These are phyloP conservation scores for Tetragonia tetragonoides DNA, from an alignment of 148 eudicot species.

Conservation along the genomic window DNA sequence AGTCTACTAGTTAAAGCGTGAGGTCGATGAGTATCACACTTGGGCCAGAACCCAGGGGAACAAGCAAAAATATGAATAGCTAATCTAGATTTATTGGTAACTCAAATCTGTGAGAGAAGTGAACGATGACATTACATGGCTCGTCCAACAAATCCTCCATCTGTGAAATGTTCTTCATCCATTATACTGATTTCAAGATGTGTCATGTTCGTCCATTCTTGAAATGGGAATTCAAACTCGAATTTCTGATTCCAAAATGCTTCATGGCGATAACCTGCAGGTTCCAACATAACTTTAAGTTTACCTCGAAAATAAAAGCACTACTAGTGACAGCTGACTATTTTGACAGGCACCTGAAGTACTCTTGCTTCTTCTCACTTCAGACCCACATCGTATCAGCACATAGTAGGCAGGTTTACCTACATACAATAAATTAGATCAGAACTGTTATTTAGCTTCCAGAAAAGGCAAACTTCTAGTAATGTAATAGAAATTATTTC, in stretches of 20 bases:
- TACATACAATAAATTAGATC: conserved; percentile 22
- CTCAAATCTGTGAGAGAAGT: background rate
- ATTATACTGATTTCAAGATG: conserved; percentile 59
- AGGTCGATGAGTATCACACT: background rate
- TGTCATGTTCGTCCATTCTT: conserved; percentile 40
- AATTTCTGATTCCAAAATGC: conserved; percentile 74
- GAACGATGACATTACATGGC: conserved; percentile 42
- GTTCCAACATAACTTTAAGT: background rate
- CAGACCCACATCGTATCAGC: conserved; percentile 58
- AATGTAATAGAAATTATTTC: background rate
- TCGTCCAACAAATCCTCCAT: conserved; percentile 64
- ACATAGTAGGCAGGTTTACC: conserved; percentile 66
- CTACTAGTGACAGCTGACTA: background rate
- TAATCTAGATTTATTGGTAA: background rate
- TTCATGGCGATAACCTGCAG: conserved; percentile 53
- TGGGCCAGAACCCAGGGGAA: background rate
- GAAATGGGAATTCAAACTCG: conserved; percentile 41
- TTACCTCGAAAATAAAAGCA: background rate
- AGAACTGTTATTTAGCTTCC: background rate
- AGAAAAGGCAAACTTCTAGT: background rate
- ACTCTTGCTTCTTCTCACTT: conserved; percentile 52
- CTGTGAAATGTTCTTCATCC: conserved; percentile 46
- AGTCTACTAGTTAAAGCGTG: background rate
- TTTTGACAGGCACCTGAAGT: conserved; percentile 42
- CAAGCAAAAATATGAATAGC: background rate